These are phyloP conservation scores for Exobasidium rhododendri DNA, from an alignment of 1,284 basidiomycete species.

Conservation along the genomic window DNA sequence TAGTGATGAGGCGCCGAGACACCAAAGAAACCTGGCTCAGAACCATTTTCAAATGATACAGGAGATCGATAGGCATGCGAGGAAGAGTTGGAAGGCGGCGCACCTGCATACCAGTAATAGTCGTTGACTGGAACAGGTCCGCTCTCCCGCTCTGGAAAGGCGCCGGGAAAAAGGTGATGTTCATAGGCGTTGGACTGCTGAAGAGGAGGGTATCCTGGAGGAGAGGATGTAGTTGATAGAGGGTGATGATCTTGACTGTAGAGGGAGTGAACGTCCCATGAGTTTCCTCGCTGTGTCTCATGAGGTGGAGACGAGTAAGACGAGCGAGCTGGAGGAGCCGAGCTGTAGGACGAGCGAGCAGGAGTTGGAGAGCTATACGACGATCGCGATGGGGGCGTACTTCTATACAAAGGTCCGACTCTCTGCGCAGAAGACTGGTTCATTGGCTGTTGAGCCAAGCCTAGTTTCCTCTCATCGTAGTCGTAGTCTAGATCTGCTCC, in stretches of 20 bases:
- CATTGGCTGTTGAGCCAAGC: slow-evolving; percentile 18
- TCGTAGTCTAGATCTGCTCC: slow-evolving; percentile 20
- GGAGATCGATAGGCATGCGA: slow-evolving; percentile 11
- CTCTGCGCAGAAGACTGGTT: neutral
- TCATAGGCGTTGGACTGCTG: neutral
- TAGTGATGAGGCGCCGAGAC: slow-evolving; percentile 33
- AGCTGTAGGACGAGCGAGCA: neutral
- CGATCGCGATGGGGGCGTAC: slow-evolving; percentile 7
- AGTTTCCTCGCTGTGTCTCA: neutral
- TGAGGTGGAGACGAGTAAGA: slow-evolving; percentile 13
- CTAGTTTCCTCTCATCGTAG: slow-evolving; percentile 31
- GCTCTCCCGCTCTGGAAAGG: slow-evolving; percentile 1
- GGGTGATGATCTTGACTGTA: slow-evolving; percentile 4
- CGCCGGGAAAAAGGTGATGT: slow-evolving; percentile 3
- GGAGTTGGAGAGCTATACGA: slow-evolving; percentile 14
- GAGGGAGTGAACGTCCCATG: slow-evolving; percentile 13
- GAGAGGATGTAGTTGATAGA: slow-evolving; percentile 5
- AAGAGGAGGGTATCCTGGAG: slow-evolving; percentile 6
- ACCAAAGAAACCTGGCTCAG: slow-evolving; percentile 20
- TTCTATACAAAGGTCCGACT: neutral
- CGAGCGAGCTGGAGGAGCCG: slow-evolving; percentile 7
- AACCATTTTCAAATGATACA: neutral
- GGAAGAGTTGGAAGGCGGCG: slow-evolving; percentile 24
- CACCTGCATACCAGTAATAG: slow-evolving; percentile 16
- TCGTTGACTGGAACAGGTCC: neutral